Base-by-base conservation (phyloP, 306 rosid genomes). In the Cicer cuneatum region DNA sequence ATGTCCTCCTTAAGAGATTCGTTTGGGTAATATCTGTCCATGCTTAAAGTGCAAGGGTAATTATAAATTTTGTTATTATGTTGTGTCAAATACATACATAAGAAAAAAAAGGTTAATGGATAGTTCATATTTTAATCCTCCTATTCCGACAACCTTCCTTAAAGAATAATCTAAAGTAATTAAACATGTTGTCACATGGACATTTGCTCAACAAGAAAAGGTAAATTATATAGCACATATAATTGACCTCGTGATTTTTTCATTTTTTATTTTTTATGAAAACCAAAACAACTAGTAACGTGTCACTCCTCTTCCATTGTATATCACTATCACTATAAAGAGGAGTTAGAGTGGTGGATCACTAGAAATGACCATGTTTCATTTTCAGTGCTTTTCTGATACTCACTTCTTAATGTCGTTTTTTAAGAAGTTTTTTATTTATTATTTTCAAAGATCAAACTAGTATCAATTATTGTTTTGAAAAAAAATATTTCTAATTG, bases 31-130 rank as follows among this genome's bases (percentile, higher is more conserved):
- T 57, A 54, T 59, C 37, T n/a, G 63, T 5, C 38, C 48, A 78
- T 12, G 61, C 82, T 71, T 62, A 13, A 40, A 43, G 9, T 29
- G 51, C 73, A 78, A 78, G 77, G 19, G 41, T 78, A 71, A 71
- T 78, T 71, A 78, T 61, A 62, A 57, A 57, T 46, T 68, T 57
- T 68, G 81, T 77, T 49, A 66, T 76, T 67, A 67, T 76, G 68
- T 33, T 35, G 69, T 51, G 57, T 40, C 49, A 21, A 68, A 58
- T 48, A 33, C 21, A 69, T 69, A 49, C 72, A 61, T 40, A 47
- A 21, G 24, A 24, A 57, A 47, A 57, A 47, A 24, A 57, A 76
- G 47, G 5, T 66, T 66, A 76, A 54, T 54, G 47, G 56, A 35
- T 38, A 54, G 41, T 33, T 54, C 53, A 58, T 57, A 68, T 68